phyloP scores from a whole-genome alignment of 441 rosid genomes.

The Corymbia citriodora region DNA sequence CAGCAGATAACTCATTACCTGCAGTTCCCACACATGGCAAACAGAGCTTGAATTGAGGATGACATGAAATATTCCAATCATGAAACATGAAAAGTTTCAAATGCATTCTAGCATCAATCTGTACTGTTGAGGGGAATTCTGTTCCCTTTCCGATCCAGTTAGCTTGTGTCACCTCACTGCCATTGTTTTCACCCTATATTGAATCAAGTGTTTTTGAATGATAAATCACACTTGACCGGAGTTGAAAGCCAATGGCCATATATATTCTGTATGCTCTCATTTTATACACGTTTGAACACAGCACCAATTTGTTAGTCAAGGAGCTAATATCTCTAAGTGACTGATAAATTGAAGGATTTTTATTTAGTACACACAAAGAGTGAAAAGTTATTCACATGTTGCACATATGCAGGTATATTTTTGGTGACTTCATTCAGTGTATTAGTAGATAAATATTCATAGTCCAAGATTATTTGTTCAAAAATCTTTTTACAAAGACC shows the following conservation, averaged over 20 bases:
- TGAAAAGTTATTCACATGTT: background rate
- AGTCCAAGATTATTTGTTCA: background rate
- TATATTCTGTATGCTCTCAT: background rate
- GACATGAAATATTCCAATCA: background rate
- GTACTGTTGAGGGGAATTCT: background rate
- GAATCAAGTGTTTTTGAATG: background rate
- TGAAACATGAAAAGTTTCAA: background rate
- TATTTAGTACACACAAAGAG: background rate
- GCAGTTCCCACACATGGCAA: slow-evolving; percentile 6
- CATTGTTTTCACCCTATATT: background rate
- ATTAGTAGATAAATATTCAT: background rate
- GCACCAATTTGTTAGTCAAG: background rate
- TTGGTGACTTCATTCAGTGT: background rate
- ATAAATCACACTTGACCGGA: background rate
- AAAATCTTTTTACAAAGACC: background rate
- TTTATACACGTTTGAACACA: background rate
- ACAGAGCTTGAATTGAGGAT: background rate
- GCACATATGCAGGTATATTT: background rate
- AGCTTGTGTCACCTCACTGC: background rate
- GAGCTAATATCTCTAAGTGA: background rate
- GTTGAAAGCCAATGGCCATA: background rate
- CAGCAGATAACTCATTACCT: slow-evolving; percentile 80
- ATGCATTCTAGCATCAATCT: background rate
- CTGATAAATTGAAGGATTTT: background rate
- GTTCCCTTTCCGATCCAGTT: background rate